Percentiles rank a stretch among this genome's conserved stretches.
Evolutionary conservation across 768 basidiomycete genomes (phyloP).

Genomic region (Amanita rimosa): DNA sequence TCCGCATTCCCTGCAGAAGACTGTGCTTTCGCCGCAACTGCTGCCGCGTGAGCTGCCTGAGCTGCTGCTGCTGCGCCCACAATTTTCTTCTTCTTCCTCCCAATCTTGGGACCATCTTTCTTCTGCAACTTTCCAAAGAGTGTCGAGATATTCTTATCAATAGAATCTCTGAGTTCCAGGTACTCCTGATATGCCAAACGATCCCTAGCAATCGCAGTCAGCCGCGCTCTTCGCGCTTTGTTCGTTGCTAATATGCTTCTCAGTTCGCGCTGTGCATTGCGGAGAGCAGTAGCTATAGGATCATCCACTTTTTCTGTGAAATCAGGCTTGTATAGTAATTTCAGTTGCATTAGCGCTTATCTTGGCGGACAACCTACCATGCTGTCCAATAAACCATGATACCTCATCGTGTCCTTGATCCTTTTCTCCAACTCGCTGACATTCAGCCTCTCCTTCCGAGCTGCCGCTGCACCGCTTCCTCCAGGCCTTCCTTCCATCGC

Average conservation of each 20-base stretch:
- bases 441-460: constrained; percentile 63
- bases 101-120: constrained; percentile 64
- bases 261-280: constrained; percentile 78
- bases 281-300: constrained; percentile 83
- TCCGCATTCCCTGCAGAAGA: not conserved
- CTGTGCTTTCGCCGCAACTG: constrained; percentile 2
- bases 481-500: constrained; percentile 79
- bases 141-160: constrained; percentile 75
- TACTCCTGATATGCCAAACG: constrained; percentile 91
- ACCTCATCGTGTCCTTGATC: constrained; percentile 66
- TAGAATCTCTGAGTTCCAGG: constrained; percentile 67
- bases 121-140: constrained; percentile 75
- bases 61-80: constrained; percentile 19
- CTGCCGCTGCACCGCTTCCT: constrained; percentile 68
- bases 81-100: constrained; percentile 66
- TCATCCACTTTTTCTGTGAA: constrained; percentile 80
- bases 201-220: constrained; percentile 70
- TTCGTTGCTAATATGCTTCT: constrained; percentile 70
- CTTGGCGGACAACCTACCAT: constrained; percentile 39
- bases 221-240: constrained; percentile 67
- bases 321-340: constrained; percentile 40
- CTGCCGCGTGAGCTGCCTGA: constrained; percentile 10
- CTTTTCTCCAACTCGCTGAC: constrained; percentile 71
- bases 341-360: not conserved
- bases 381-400: constrained; percentile 57